A percentile compares a stretch with the other conserved stretches of the same genome.
Evolutionary conservation across 345 rosid genomes (phyloP).

Genomic region (Populus ilicifolia): DNA sequence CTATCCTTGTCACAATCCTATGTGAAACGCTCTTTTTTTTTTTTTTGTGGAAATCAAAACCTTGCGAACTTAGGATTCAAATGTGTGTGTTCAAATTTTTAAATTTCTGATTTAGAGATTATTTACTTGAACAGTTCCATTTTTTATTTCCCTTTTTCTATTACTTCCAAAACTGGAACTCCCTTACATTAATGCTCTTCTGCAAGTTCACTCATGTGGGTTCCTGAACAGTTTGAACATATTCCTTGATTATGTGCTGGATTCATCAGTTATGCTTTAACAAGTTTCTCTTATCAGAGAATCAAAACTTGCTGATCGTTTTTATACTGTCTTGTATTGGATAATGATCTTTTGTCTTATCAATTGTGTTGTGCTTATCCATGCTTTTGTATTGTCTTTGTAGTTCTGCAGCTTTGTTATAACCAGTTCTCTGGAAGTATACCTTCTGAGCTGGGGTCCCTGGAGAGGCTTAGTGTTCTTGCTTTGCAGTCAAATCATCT

Average conservation of each 20-base stretch:
- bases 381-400: not conserved
- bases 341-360: not conserved
- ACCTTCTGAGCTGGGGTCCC: slow-evolving; percentile 72
- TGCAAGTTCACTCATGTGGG: not conserved
- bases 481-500: slow-evolving; percentile 76
- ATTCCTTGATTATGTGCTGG: not conserved
- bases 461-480: slow-evolving; percentile 64
- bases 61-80: too few species aligned
- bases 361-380: slow-evolving; percentile 3
- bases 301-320: not conserved
- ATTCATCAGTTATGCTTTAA: not conserved
- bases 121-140: not conserved
- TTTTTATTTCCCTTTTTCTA: not conserved
- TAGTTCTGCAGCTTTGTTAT: slow-evolving; percentile 89
- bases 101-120: not conserved
- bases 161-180: not conserved
- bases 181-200: not conserved
- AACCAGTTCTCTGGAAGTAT: slow-evolving; percentile 74
- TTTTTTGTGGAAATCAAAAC: not conserved
- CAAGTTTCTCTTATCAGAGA: not conserved
- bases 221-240: not conserved
- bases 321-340: not conserved
- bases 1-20: not conserved
- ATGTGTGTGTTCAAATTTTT: not conserved
- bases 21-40: not conserved